These are phyloP conservation scores for Tulasnella sp. DNA, from an alignment of 768 basidiomycete genomes.

Conservation along the genomic window DNA sequence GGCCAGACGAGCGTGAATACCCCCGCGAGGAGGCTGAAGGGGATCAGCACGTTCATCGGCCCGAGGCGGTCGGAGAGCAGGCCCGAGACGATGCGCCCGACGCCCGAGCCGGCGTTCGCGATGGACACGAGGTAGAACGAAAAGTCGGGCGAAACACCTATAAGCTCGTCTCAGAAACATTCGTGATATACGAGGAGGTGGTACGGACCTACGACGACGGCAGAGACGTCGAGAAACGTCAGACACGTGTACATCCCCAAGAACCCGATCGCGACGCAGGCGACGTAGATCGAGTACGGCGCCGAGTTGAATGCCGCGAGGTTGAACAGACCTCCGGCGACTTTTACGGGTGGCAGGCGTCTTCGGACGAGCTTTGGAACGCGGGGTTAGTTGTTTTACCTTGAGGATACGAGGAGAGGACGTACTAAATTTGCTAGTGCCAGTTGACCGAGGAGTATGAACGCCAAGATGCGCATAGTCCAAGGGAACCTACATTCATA, in stretches of 20 bases:
- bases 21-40: conserved; percentile 44
- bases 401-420: conserved; percentile 19
- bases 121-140: conserved; percentile 22
- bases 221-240: conserved; percentile 21
- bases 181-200: neutral
- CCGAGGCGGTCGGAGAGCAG: conserved; percentile 31
- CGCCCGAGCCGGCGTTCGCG: conserved; percentile 22
- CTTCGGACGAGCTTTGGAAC: conserved; percentile 26
- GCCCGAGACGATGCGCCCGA: conserved; percentile 25
- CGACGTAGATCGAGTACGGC: conserved; percentile 45
- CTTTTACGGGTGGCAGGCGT: conserved; percentile 42
- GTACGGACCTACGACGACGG: neutral
- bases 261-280: conserved; percentile 44
- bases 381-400: neutral
- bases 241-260: conserved; percentile 34
- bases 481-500: conserved; percentile 58
- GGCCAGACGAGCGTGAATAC: conserved; percentile 62
- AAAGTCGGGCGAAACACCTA: conserved; percentile 15
- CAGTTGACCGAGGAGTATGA: conserved; percentile 43
- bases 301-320: conserved; percentile 38
- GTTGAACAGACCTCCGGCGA: conserved; percentile 48
- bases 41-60: conserved; percentile 53
- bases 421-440: conserved; percentile 43
- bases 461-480: conserved; percentile 61
- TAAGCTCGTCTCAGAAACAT: neutral